Base-by-base conservation (phyloP, 2,329 filamentous ascomycete species). In the Cercospora brassicicola region DNA sequence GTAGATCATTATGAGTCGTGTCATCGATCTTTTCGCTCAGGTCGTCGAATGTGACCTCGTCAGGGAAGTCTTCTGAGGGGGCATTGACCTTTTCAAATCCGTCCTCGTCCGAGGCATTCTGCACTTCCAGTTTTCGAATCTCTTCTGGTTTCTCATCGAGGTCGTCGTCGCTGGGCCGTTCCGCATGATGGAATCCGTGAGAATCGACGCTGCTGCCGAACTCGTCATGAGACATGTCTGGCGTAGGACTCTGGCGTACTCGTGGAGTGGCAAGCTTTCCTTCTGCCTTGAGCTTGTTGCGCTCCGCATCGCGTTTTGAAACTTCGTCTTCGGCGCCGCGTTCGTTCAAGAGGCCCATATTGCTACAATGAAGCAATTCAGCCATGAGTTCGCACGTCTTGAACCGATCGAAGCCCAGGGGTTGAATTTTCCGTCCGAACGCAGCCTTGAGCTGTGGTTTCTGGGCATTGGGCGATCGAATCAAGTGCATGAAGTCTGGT, bases 371-470 rank as follows among this genome's bases (percentile, higher is more conserved):
- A 45, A 99, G 82, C 55, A 99, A 84, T 80, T 99, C 95, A 0
- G 95, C 95, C 95, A 99, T 98, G 68, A 99, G 85, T 81, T 99
- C 95, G 79, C 95, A 99, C 0, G 95, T 98, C 84, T 99, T 99
- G 84, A 99, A 99, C 20, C 95, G 87, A 80, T 99, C 95, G 77
- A 99, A 99, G 2, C 95, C 95, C 9, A 99, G 86, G 3, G 95
- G 94, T 79, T 98, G 93, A 62, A 99, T 94, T 79, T 91, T 92
- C 56, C 90, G 88, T 62, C 94, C 94, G 83, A 96, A 99, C 0
- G 95, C 95, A 2, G 93, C 94, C 74, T 89, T 90, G 42, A 97
- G 83, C 67, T 90, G 89, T 56, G 90, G 88, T 77, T 91, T 90
- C 74, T 90, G 89, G 3, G 90, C 88, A 0, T 89, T 89, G 0